Evolutionary conservation across 805 yeast species (phyloP).

Genomic region (Wickerhamia fluorescens): DNA sequence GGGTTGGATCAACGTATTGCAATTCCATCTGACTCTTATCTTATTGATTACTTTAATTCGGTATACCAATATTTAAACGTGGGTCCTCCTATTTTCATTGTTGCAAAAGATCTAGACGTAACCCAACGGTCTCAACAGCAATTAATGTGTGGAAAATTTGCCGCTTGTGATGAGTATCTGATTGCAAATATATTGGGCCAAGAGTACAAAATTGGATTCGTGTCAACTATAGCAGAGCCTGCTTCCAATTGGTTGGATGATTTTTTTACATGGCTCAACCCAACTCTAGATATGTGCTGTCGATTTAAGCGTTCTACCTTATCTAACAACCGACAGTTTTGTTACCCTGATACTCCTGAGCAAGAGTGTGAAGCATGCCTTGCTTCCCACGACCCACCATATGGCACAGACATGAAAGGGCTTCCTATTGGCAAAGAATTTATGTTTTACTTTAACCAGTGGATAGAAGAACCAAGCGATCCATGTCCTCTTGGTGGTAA

Average conservation of each 20-base stretch:
- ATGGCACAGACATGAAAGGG: constrained; percentile 72
- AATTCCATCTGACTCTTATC: constrained; percentile 73
- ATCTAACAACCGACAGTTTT: constrained; percentile 33
- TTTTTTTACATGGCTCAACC: constrained; percentile 79
- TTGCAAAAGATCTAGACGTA: constrained; percentile 61
- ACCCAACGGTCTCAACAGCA: constrained; percentile 60
- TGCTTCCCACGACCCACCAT: constrained; percentile 48
- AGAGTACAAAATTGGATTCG: constrained; percentile 61
- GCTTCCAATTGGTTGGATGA: constrained; percentile 93
- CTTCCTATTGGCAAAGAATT: constrained; percentile 72
- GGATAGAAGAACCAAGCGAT: constrained; percentile 82
- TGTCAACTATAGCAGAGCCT: constrained; percentile 71
- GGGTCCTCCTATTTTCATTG: constrained; percentile 91
- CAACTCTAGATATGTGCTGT: constrained; percentile 82
- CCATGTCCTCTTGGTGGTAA: constrained; percentile 95
- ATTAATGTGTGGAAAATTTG: constrained; percentile 77
- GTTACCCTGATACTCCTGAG: constrained; percentile 60
- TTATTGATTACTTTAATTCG: constrained; percentile 75
- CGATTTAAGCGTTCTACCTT: constrained; percentile 47
- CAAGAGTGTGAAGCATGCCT: constrained; percentile 72
- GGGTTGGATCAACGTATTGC: constrained; percentile 92
- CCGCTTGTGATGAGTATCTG: constrained; percentile 76
- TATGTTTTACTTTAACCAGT: constrained; percentile 61
- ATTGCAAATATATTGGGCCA: constrained; percentile 76
- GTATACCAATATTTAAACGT: constrained; percentile 65